Percentiles rank a stretch among this genome's conserved stretches.
phyloP scores from a whole-genome alignment of 495 filamentous ascomycete species.

The Talaromyces ruber region DNA sequence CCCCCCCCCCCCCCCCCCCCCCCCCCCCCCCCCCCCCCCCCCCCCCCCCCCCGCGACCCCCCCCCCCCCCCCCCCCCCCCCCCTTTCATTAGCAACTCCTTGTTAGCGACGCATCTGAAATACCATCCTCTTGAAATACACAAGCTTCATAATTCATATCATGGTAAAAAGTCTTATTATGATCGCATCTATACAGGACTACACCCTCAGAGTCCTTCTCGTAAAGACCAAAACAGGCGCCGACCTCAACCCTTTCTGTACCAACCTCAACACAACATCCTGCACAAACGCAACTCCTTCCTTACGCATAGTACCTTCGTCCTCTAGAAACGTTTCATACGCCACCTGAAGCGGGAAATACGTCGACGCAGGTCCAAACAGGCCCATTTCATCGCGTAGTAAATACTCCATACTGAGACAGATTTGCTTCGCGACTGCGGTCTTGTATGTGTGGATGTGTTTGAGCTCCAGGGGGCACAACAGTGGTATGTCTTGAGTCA shows the following conservation, averaged over 20 bases:
- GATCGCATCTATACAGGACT: neutral
- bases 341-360: constrained; percentile 13
- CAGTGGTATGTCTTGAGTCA: neutral
- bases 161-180: neutral
- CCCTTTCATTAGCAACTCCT: neutral
- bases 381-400: constrained; percentile 29
- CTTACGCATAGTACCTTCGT: neutral
- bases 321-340: neutral
- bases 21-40: too few relatives aligned
- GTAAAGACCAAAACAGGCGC: neutral
- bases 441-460: neutral
- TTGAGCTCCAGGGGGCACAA: neutral
- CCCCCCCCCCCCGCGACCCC: too few relatives aligned
- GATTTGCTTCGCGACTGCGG: constrained; percentile 16
- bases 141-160: neutral
- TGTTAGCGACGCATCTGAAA: neutral
- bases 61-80: too few relatives aligned
- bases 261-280: neutral
- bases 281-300: neutral
- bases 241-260: neutral
- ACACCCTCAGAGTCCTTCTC: neutral
- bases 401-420: constrained; percentile 29
- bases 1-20: too few relatives aligned
- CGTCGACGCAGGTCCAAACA: constrained; percentile 30
- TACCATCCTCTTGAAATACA: neutral